A percentile compares a stretch with the other conserved stretches of the same genome.
phyloP scores from a whole-genome alignment of 306 rosid genomes.

The cucumber (Cucumis sativus) region Cucumber_9930_V3 NC_026660.2:29986001-29986500 shows the following conservation, averaged over 20 bases:
- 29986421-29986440: conserved; percentile 79
- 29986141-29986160: background rate
- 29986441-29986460: conserved; percentile 59
- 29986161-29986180: background rate
- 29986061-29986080: background rate
- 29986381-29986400: background rate
- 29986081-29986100: background rate
- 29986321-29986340: background rate
- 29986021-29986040: no score
- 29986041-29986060: no score
- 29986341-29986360: background rate
- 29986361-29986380: background rate
- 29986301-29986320: background rate
- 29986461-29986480: conserved; percentile 45
- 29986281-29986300: conserved; percentile 29
- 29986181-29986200: background rate
- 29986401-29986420: conserved; percentile 36
- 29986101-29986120: background rate
- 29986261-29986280: conserved; percentile 20
- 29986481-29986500: conserved; percentile 22
- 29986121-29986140: background rate
- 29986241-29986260: background rate
- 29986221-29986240: conserved; percentile 16
- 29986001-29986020: no score
- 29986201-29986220: background rate